Evolutionary conservation across 2,329 filamentous ascomycete genomes (phyloP).

Genomic region (Chaetomiaceae sp.): DNA sequence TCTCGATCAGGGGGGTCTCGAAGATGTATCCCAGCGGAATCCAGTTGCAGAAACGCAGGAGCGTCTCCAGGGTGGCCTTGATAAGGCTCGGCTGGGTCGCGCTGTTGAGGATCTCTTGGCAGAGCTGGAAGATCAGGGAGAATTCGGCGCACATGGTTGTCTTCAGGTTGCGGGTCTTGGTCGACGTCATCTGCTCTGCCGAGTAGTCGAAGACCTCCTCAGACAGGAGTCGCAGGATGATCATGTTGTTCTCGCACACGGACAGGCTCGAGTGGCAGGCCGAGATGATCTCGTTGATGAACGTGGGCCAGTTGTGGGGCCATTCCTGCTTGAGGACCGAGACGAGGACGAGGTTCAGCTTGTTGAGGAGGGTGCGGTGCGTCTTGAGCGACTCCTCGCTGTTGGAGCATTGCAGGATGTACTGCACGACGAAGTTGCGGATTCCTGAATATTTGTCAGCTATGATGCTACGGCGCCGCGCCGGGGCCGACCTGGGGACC

Average conservation of each 20-base stretch:
- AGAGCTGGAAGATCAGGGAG: constrained; percentile 95
- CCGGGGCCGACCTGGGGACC: constrained; percentile 23
- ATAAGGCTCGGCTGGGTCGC: constrained; percentile 81
- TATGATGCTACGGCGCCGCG: background rate
- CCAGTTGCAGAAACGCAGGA: constrained; percentile 97
- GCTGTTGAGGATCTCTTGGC: constrained; percentile 88
- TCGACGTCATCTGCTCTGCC: constrained; percentile 97
- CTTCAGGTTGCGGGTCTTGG: constrained; percentile 93
- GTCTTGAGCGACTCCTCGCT: constrained; percentile 81
- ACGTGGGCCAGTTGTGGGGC: constrained; percentile 99
- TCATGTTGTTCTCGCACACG: constrained; percentile 99
- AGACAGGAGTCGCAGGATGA: constrained; percentile 87
- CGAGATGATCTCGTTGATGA: constrained; percentile 98
- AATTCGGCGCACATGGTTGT: constrained; percentile 99
- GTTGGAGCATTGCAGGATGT: constrained; percentile 90
- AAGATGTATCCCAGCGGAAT: constrained; percentile 98
- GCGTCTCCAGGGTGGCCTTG: constrained; percentile 93
- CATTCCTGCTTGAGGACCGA: constrained; percentile 99
- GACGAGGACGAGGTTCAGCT: constrained; percentile 94
- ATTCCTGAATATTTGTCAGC: constrained; percentile 59
- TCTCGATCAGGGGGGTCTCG: constrained; percentile 94
- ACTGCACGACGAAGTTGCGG: constrained; percentile 97
- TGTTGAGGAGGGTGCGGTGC: constrained; percentile 90
- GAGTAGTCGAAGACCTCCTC: constrained; percentile 99
- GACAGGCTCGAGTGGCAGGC: constrained; percentile 93